Evolutionary conservation across 139 green algal species (phyloP).

Genomic region (Yamagishiella unicocca): DNA sequence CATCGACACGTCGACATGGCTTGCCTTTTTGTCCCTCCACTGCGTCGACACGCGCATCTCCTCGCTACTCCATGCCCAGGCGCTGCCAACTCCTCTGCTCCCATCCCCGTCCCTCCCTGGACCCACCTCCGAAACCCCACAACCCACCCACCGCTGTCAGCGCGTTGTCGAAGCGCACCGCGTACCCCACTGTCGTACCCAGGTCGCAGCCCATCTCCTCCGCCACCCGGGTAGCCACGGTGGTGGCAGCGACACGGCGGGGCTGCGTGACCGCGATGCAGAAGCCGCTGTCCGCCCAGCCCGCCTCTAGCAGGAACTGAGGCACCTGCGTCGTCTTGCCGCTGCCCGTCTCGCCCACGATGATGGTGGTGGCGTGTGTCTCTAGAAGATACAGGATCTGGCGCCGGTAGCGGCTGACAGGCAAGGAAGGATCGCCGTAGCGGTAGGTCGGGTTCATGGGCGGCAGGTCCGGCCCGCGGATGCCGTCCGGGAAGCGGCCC

Average conservation of each 20-base stretch:
- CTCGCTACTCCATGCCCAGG: too few species aligned
- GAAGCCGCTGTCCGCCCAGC: conserved; percentile 64
- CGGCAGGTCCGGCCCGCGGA: conserved; percentile 7
- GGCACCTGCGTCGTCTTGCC: conserved; percentile 92
- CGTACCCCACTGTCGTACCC: conserved; percentile 84
- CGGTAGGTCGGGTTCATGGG: conserved; percentile 21
- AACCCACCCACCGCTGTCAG: conserved; percentile 61
- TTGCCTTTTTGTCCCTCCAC: too few species aligned
- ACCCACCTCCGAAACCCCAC: background rate
- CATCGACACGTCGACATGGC: too few species aligned
- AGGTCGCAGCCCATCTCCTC: conserved; percentile 80
- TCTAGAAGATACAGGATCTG: conserved; percentile 90
- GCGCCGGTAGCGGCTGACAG: conserved; percentile 45
- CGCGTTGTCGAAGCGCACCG: conserved; percentile 85
- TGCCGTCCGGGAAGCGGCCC: background rate
- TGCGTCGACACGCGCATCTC: too few species aligned
- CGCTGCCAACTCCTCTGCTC: too few species aligned
- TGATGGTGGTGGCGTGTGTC: conserved; percentile 76
- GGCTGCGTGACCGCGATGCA: conserved; percentile 75
- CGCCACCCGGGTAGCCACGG: conserved; percentile 83
- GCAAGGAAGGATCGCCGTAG: conserved; percentile 50
- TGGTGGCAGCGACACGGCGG: conserved; percentile 86
- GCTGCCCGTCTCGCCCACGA: conserved; percentile 96
- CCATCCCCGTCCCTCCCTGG: too few species aligned
- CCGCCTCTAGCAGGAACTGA: conserved; percentile 76